These are phyloP conservation scores for Euphorbia corollata DNA, from an alignment of 441 rosid genomes.

Conservation along the genomic window DNA sequence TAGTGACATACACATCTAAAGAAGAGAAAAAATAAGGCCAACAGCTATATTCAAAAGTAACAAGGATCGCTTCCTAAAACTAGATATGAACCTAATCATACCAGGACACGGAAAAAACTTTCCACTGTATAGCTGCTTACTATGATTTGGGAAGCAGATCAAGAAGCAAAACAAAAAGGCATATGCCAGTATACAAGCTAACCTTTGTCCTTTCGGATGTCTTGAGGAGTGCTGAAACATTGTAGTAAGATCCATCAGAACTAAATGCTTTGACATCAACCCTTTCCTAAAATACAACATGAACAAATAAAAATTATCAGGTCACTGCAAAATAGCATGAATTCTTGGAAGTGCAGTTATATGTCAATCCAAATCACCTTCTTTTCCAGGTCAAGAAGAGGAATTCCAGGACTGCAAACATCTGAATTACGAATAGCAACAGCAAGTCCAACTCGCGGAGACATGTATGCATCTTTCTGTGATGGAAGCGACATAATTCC, in stretches of 20 bases:
- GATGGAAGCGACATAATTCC: slow-evolving; percentile 62
- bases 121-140: background rate
- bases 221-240: slow-evolving; percentile 81
- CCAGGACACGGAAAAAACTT: background rate
- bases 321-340: slow-evolving; percentile 14
- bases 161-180: slow-evolving; percentile 5
- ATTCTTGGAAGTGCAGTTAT: background rate
- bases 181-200: slow-evolving; percentile 20
- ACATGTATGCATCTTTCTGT: slow-evolving; percentile 74
- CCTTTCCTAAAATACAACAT: slow-evolving; percentile 60
- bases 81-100: background rate
- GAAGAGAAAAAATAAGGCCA: background rate
- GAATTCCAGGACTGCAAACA: slow-evolving; percentile 80
- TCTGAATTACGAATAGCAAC: slow-evolving; percentile 80
- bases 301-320: slow-evolving; percentile 14
- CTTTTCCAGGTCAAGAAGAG: slow-evolving; percentile 96
- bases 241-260: slow-evolving; percentile 80
- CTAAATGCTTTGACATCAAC: slow-evolving; percentile 77
- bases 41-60: background rate
- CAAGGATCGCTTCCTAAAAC: background rate
- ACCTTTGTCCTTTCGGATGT: slow-evolving; percentile 99
- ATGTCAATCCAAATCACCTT: slow-evolving; percentile 46
- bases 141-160: background rate
- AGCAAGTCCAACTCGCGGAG: slow-evolving; percentile 76
- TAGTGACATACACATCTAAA: background rate